phyloP scores from a whole-genome alignment of 768 basidiomycete genomes.

The Collybiopsis luxurians region DNA sequence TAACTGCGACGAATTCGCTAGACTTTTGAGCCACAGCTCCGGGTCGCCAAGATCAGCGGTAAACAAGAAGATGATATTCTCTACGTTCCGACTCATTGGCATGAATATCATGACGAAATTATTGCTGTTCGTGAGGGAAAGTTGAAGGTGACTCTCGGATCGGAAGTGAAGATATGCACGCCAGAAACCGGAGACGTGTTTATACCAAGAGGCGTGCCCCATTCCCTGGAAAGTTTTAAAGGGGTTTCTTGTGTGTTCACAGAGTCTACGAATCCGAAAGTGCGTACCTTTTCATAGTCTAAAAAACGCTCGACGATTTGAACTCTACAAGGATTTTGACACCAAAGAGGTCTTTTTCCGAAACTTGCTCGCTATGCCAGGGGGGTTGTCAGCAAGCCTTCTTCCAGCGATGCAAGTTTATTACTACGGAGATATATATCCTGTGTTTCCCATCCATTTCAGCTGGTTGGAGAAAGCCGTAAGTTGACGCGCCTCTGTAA shows the following conservation, averaged over 20 bases:
- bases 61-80: constrained; percentile 21
- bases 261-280: neutral
- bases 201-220: constrained; percentile 25
- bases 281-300: neutral
- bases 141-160: constrained; percentile 24
- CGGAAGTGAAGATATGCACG: constrained; percentile 17
- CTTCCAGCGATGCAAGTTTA: neutral
- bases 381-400: neutral
- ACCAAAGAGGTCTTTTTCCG: neutral
- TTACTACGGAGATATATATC: neutral
- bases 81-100: constrained; percentile 30
- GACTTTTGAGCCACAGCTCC: too few species aligned
- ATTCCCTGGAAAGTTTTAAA: constrained; percentile 21
- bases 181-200: constrained; percentile 28
- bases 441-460: neutral
- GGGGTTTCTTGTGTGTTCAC: constrained; percentile 21
- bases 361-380: neutral
- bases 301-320: too few species aligned
- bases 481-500: neutral
- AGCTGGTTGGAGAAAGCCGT: neutral
- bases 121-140: constrained; percentile 26
- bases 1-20: too few species aligned
- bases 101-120: constrained; percentile 30
- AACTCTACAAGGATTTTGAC: neutral
- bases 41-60: too few species aligned